Evolutionary conservation across 129 eudicot species (phyloP), one percentile per base, ranked within the genome.

Genomic region (Dittrichia graveolens): DNA sequence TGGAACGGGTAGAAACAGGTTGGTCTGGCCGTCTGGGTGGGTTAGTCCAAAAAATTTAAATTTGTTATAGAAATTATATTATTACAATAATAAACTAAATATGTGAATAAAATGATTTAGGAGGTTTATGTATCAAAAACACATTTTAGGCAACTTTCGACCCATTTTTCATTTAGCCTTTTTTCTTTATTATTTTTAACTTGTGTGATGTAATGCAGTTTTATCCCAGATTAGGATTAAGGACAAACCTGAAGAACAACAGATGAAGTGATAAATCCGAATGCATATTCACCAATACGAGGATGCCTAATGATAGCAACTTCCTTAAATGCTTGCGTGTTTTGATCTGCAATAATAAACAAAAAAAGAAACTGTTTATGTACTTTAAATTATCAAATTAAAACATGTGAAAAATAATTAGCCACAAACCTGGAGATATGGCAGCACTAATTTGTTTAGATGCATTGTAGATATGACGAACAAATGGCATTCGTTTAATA

Each of bases 301-400:
- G 97, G 97, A 89, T 92, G 97, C 83, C 91, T 83, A 53, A 90
- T 90, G 72, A 90, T 87, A 67, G 96, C 96, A 7, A 90, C 96
- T 84, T 90, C 96, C 80, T 90, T 85, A 47, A 90, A 90, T 8
- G 96, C 96, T 66, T 90, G 93, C 0, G 96, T 75, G 84, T 90
- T 90, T 41, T 90, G 96, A 81, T 90, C 96, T 90, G 93, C 66
- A 60, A 43, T 16, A 52, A 24, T 59, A 14, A 24, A 24, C 38
- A 50, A 61, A 55, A 3, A 77, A 44, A n/a, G 6, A 6, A 0
- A 18, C 11, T 0, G 37, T 44, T 76, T 46, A 67, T 18, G 7
- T 18, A 37, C 34, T 8, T 7, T 58, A 45, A 4, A 6, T 56
- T 16, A 8, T 47, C 49, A 4, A 38, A 24, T 60, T 34, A 19